phyloP scores from a whole-genome alignment of 257 asterid species.

The Paulownia fortunei region DNA sequence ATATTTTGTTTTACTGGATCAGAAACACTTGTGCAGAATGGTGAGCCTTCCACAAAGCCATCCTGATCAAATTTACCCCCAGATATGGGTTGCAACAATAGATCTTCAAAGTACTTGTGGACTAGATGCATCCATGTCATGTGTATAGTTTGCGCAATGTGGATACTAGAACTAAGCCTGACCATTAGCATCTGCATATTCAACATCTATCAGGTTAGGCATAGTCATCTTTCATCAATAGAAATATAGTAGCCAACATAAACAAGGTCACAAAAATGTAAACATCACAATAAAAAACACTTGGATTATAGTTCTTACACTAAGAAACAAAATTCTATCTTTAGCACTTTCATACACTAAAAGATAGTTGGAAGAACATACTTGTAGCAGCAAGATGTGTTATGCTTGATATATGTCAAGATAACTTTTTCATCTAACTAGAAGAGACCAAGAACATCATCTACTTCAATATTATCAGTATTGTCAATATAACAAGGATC shows the following conservation, averaged over 20 bases:
- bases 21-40: constrained; percentile 57
- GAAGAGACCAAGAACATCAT: constrained; percentile 15
- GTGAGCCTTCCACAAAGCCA: constrained; percentile 73
- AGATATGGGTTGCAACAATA: constrained; percentile 57
- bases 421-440: constrained; percentile 3
- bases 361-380: neutral
- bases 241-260: neutral
- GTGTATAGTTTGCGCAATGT: constrained; percentile 49
- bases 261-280: neutral
- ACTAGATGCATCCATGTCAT: constrained; percentile 65
- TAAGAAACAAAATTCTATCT: neutral
- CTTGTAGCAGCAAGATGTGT: neutral
- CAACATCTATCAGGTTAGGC: constrained; percentile 28
- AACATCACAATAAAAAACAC: neutral
- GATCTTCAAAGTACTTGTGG: constrained; percentile 69
- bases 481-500: constrained; percentile 2
- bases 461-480: neutral
- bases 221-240: neutral
- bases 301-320: neutral
- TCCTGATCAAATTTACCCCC: constrained; percentile 41
- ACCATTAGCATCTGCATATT: constrained; percentile 70
- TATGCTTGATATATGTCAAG: neutral
- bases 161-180: constrained; percentile 58
- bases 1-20: constrained; percentile 44
- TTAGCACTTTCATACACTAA: constrained; percentile 6